Evolutionary conservation across 2,329 filamentous ascomycete genomes (phyloP).

Genomic region (Hymenoscyphus linearis): DNA sequence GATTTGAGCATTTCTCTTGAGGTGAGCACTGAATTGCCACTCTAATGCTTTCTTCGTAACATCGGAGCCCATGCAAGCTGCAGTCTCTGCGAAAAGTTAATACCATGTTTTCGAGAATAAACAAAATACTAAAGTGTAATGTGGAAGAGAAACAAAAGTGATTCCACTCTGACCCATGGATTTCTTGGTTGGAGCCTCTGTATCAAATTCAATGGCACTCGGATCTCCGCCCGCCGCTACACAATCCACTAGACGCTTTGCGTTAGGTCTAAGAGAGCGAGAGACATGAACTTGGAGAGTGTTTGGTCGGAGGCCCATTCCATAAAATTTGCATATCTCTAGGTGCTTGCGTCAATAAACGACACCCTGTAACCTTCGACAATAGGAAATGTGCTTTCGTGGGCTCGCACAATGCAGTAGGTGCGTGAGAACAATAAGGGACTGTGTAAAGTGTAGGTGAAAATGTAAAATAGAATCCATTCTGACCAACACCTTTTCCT

Average conservation of each 20-base stretch:
- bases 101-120: neutral
- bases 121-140: neutral
- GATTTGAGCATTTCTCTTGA: conserved; percentile 34
- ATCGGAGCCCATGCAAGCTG: conserved; percentile 36
- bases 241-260: neutral
- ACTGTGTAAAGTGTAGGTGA: neutral
- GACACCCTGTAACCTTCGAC: neutral
- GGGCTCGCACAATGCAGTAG: too few relatives aligned
- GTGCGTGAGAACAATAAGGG: neutral
- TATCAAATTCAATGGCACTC: neutral
- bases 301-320: neutral
- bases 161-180: neutral
- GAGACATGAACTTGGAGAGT: neutral
- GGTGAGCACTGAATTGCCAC: conserved; percentile 21
- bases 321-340: neutral
- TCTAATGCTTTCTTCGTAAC: conserved; percentile 39
- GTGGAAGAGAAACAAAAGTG: neutral
- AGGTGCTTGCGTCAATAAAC: neutral
- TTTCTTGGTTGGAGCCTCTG: neutral
- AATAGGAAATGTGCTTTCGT: conserved; percentile 1
- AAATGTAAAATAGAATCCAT: neutral
- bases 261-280: neutral
- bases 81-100: neutral
- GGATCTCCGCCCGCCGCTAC: neutral
- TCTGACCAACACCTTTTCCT: neutral